A percentile compares a stretch with the other conserved stretches of the same genome.
Evolutionary conservation across 352 stramenopile species (phyloP).

Genomic region (Globisporangium paddicum): DNA sequence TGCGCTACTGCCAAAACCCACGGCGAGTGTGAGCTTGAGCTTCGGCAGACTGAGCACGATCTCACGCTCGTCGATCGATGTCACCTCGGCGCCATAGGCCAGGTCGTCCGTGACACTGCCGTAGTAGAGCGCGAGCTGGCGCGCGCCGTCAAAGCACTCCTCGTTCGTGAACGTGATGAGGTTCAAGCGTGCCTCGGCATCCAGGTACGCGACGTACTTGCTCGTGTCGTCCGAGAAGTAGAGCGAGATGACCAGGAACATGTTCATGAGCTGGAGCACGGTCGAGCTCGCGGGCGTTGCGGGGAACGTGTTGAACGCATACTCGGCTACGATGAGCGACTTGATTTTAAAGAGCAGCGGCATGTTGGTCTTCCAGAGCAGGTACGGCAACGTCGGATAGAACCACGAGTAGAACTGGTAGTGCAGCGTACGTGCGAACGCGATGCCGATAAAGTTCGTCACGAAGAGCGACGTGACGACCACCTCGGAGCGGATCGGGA

Average conservation of each 20-base stretch:
- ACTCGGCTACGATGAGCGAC: constrained; percentile 77
- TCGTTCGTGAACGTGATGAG: constrained; percentile 75
- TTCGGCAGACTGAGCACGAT: constrained; percentile 70
- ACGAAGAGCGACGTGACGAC: constrained; percentile 85
- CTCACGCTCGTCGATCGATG: constrained; percentile 82
- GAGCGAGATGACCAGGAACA: constrained; percentile 77
- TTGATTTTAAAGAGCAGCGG: constrained; percentile 82
- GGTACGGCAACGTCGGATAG: constrained; percentile 93
- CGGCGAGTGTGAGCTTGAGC: constrained; percentile 78
- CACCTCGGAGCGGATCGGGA: constrained; percentile 79
- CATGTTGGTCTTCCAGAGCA: constrained; percentile 90
- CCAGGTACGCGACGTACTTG: constrained; percentile 70
- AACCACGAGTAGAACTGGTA: constrained; percentile 99
- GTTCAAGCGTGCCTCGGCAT: constrained; percentile 63
- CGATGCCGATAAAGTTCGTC: constrained; percentile 97
- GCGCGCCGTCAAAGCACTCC: constrained; percentile 68
- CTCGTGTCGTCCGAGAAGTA: constrained; percentile 61
- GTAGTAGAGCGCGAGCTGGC: constrained; percentile 77
- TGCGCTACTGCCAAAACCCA: constrained; percentile 76
- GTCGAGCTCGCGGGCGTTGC: constrained; percentile 88
- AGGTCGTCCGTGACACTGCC: constrained; percentile 78
- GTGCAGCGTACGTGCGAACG: constrained; percentile 95
- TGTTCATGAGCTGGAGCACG: constrained; percentile 91
- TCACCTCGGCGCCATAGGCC: constrained; percentile 45
- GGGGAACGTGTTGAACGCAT: constrained; percentile 96